Conservation (phyloP, 345 rosid species). For the Moringa oleifera region DNA sequence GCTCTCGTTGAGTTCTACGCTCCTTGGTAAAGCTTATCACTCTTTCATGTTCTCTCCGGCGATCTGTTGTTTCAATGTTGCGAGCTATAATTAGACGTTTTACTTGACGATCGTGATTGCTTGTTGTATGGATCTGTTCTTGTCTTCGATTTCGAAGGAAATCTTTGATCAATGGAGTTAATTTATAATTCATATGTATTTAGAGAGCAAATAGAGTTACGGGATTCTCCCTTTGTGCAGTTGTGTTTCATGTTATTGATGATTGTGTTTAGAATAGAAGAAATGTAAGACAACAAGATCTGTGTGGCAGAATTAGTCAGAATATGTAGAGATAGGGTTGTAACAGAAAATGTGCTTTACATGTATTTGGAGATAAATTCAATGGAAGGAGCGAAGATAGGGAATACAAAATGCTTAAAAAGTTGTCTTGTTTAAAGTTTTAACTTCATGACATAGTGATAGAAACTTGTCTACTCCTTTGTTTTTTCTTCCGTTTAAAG, state of each 20-base stretch:
- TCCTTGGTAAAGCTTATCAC: constrained; percentile 57
- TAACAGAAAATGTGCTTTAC: not conserved
- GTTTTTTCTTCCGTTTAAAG: too few species aligned
- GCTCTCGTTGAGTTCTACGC: constrained; percentile 99
- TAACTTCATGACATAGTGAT: too few species aligned
- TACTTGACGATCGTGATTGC: constrained; percentile 9
- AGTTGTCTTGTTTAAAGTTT: not conserved
- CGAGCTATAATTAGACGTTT: not conserved
- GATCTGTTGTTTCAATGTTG: not conserved
- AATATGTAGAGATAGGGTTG: not conserved
- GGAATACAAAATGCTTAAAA: not conserved
- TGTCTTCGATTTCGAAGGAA: not conserved
- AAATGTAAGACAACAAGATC: not conserved
- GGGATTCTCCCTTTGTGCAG: not conserved
- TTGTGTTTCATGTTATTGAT: not conserved
- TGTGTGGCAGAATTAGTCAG: not conserved
- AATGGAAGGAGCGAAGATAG: not conserved
- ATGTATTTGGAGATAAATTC: too few species aligned
- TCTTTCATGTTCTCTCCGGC: not conserved
- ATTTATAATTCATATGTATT: too few species aligned
- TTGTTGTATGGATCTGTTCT: constrained; percentile 23
- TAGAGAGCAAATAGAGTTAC: not conserved
- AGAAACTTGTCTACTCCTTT: too few species aligned
- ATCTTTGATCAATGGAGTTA: too few species aligned
- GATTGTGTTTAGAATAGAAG: not conserved